These are phyloP conservation scores for Colletotrichum scovillei DNA, from an alignment of 2,329 filamentous ascomycete species.

Conservation along the genomic window DNA sequence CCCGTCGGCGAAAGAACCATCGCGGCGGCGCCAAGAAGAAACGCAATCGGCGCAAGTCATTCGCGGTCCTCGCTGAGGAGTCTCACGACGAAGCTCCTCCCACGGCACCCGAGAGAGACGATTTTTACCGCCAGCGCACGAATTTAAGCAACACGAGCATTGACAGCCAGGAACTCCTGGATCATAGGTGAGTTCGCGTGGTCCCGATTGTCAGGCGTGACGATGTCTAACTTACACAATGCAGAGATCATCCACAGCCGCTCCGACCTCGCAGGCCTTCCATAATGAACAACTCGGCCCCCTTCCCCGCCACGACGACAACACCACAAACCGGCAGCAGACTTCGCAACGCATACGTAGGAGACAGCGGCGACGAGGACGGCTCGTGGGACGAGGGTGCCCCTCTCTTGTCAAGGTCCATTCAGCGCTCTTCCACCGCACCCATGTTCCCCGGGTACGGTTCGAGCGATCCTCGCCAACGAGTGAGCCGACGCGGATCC, in stretches of 20 bases:
- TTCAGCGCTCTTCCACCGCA: constrained; percentile 44
- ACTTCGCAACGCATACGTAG: constrained; percentile 43
- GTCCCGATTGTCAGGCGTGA: constrained; percentile 33
- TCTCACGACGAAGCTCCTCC: constrained; percentile 49
- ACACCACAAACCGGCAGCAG: constrained; percentile 38
- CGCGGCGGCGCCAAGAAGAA: constrained; percentile 84
- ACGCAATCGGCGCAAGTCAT: constrained; percentile 81
- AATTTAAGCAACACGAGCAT: constrained; percentile 87
- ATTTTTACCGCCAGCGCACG: constrained; percentile 61
- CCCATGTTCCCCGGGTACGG: constrained; percentile 35
- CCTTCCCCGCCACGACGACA: constrained; percentile 41
- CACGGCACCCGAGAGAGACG: constrained; percentile 46
- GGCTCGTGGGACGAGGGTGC: constrained; percentile 59
- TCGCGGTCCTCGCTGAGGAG: constrained; percentile 74
- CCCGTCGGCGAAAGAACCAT: constrained; percentile 72
- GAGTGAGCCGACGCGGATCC: constrained; percentile 58
- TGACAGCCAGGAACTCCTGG: constrained; percentile 87
- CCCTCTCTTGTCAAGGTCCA: constrained; percentile 63
- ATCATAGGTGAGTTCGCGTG: constrained; percentile 74
- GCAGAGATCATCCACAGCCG: constrained; percentile 64
- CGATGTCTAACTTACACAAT: constrained; percentile 11
- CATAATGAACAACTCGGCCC: constrained; percentile 50
- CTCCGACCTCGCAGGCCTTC: constrained; percentile 74
- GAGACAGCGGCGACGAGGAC: constrained; percentile 58
- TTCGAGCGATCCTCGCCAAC: constrained; percentile 37